Base-by-base conservation (phyloP, 257 asterid genomes). In the Salvia rosmarinus region DNA sequence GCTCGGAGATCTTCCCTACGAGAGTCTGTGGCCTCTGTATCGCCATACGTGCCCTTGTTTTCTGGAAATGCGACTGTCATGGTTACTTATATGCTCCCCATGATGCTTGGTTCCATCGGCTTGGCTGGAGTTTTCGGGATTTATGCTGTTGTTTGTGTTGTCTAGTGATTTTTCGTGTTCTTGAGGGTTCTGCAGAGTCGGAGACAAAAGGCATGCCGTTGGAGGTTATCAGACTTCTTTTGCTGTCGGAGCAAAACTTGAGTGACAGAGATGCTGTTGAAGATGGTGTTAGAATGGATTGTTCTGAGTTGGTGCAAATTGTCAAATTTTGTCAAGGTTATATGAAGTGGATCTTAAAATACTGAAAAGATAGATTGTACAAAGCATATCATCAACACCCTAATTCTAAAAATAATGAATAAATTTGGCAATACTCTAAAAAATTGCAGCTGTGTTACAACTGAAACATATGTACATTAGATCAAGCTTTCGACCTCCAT, bases 151-250 rank as follows among this genome's bases (percentile, higher is more conserved):
- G 96, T 91, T 0, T 89, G 97, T 16, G 77, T 79, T 39, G 19
- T 91, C 32, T 86, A 96, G 5, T 89, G 87, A 91, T 7, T 86
- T 3, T 91, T 91, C 76, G 75, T 89, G 23, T 91, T 61, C 88
- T 72, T 84, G 76, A 85, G 90, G 88, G 96, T 91, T n/a, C n/a
- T n/a, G n/a, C n/a, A n/a, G n/a, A n/a, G 17, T 95, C 92, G 0
- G 96, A 87, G 60, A 91, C 97, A 0, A 91, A 89, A 75, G 97
- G 97, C 34, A 89, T 89, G 97, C 95, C 97, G 32, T 66, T 91
- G 65, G 97, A 87, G 71, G 97, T 91, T 42, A 91, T 91, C 71
- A 82, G 95, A 89, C 80, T 89, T 91, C 84, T 91, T 91, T 91
- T 6, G 88, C 96, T 39, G 91, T 89, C 35, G 97, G 96, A 14